Evolutionary conservation across 495 filamentous ascomycete species (phyloP).

Genomic region (Paragyromitra xinjiangensis): DNA sequence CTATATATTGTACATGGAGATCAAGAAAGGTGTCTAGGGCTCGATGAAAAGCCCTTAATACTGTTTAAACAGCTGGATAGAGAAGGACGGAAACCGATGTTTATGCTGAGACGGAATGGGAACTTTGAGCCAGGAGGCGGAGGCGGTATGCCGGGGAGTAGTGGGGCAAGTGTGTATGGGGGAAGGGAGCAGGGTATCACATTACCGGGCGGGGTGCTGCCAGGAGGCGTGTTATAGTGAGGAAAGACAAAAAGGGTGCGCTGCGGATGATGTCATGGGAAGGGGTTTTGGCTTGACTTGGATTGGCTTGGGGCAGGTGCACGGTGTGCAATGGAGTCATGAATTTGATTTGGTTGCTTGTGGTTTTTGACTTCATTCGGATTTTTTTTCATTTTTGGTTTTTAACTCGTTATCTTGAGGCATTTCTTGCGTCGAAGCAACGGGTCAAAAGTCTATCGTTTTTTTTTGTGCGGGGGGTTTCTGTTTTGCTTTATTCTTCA

Average conservation of each 20-base stretch:
- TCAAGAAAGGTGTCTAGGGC: constrained; percentile 88
- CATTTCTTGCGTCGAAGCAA: constrained; percentile 26
- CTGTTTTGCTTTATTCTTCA: constrained; percentile 26
- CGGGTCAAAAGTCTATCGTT: constrained; percentile 15
- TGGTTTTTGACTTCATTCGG: constrained; percentile 33
- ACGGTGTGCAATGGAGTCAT: constrained; percentile 49
- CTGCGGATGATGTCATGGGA: not conserved
- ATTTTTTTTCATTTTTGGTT: constrained; percentile 23
- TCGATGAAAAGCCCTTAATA: constrained; percentile 92
- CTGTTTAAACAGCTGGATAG: constrained; percentile 96
- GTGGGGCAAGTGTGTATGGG: constrained; percentile 46
- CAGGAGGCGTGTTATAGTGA: constrained; percentile 40
- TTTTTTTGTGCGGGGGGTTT: constrained; percentile 36
- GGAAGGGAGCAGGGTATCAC: constrained; percentile 50
- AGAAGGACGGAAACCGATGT: constrained; percentile 98
- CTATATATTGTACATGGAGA: constrained; percentile 98
- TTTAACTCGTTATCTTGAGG: constrained; percentile 24
- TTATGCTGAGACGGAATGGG: constrained; percentile 76
- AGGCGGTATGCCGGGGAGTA: constrained; percentile 34
- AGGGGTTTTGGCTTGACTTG: constrained; percentile 25
- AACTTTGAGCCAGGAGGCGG: constrained; percentile 46
- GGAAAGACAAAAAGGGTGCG: not conserved
- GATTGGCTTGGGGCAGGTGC: constrained; percentile 23
- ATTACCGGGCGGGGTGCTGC: constrained; percentile 53
- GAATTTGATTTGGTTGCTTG: constrained; percentile 45